A percentile compares a stretch with the other conserved stretches of the same genome.
These are phyloP conservation scores for Sporothrix pallida DNA, from an alignment of 2,329 filamentous ascomycete species.

Conservation along the genomic window DNA sequence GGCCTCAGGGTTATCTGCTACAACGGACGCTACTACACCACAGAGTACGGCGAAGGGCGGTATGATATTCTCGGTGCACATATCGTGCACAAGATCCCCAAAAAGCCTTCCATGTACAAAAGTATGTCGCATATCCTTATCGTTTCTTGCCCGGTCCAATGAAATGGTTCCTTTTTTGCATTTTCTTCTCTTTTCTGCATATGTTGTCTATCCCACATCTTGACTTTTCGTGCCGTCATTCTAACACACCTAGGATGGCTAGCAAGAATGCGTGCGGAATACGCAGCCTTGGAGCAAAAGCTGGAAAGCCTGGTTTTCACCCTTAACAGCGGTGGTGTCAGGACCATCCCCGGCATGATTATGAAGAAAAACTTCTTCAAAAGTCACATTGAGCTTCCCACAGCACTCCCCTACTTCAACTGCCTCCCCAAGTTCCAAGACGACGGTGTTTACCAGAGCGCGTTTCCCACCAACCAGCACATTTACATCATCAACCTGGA, in stretches of 20 bases:
- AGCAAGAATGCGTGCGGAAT: neutral
- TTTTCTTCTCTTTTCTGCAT: neutral
- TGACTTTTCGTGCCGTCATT: too few relatives aligned
- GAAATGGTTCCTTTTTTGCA: too few relatives aligned
- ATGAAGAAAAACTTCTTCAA: neutral
- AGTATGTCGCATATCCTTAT: neutral
- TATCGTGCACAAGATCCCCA: neutral
- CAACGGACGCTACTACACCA: conserved; percentile 26
- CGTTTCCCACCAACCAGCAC: neutral
- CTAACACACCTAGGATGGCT: conserved; percentile 29
- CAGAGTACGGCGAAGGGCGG: neutral
- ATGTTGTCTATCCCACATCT: neutral
- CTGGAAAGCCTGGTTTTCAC: conserved; percentile 13
- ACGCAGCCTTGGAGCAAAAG: neutral
- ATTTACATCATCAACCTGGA: conserved; percentile 29
- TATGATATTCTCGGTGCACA: neutral
- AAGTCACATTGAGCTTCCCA: neutral
- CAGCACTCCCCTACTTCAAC: neutral
- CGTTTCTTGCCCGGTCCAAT: too few relatives aligned
- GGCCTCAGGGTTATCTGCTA: conserved; percentile 13
- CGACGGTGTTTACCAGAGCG: neutral
- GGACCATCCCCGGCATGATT: neutral
- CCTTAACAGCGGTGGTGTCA: neutral
- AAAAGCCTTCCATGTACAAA: conserved; percentile 3
- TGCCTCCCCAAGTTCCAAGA: neutral